A percentile compares a stretch with the other conserved stretches of the same genome.
Conservation (phyloP, 371 early-diverging fungal species). For the Blakeslea trispora region DNA sequence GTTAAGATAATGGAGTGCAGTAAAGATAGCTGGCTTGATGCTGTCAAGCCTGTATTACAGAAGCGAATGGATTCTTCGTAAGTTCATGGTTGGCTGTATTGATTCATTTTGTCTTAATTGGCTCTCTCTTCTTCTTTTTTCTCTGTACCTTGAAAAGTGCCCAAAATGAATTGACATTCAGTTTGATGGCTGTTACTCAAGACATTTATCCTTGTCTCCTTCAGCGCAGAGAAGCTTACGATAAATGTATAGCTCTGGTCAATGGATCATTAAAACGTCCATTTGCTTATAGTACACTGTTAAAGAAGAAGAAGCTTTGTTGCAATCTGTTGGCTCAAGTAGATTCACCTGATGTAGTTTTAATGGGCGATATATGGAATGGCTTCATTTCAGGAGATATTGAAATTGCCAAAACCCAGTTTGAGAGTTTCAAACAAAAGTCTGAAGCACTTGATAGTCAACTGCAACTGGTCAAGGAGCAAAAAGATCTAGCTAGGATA, state of each 20-base stretch:
- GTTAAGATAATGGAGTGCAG: neutral
- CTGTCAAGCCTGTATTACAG: constrained; percentile 8
- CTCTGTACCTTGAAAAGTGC: neutral
- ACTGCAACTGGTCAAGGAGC: neutral
- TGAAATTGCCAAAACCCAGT: neutral
- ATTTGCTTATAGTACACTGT: neutral
- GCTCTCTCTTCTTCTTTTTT: neutral
- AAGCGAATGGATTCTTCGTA: constrained; percentile 12
- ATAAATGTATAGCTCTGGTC: too few relatives aligned
- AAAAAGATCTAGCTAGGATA: neutral
- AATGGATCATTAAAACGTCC: too few relatives aligned
- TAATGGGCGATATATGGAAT: constrained; percentile 1
- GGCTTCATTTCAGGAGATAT: neutral
- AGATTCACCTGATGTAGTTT: neutral
- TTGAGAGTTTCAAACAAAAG: neutral
- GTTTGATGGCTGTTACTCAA: constrained; percentile 12
- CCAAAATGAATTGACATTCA: constrained; percentile 7
- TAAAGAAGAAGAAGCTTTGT: neutral
- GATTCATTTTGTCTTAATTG: neutral
- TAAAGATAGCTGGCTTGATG: constrained; percentile 9
- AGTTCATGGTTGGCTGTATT: neutral
- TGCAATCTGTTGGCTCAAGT: neutral
- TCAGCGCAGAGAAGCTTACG: neutral
- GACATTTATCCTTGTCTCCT: neutral
- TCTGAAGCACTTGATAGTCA: neutral